A percentile compares a stretch with the other conserved stretches of the same genome.
phyloP scores from a whole-genome alignment of 345 rosid species.

The Syzygium grande region DNA sequence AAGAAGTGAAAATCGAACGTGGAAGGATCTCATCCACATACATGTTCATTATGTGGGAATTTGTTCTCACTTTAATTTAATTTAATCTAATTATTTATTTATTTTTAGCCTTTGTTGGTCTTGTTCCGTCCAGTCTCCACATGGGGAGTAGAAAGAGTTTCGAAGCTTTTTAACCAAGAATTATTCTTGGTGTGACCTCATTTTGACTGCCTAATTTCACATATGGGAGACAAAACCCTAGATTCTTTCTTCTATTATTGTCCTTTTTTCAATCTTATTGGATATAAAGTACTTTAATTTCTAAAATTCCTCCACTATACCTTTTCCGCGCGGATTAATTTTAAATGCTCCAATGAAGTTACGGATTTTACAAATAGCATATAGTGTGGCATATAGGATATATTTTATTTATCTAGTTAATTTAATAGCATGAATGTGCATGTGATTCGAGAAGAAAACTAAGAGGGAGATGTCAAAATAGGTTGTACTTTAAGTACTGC shows the following conservation, averaged over 20 bases:
- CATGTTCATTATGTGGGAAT: background rate
- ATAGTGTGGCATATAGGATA: background rate
- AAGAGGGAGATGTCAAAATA: background rate
- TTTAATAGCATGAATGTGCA: background rate
- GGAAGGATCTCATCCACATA: background rate
- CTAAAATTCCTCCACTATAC: background rate
- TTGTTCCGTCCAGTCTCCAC: background rate
- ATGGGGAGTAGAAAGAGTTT: background rate
- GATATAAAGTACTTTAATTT: background rate
- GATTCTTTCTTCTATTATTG: background rate
- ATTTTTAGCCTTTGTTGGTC: background rate
- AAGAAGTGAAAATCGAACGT: background rate
- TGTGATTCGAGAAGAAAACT: no score
- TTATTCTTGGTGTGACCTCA: background rate
- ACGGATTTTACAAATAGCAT: background rate
- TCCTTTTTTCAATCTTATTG: background rate
- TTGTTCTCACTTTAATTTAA: background rate
- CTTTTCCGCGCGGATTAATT: background rate
- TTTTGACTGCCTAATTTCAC: background rate
- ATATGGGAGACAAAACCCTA: background rate
- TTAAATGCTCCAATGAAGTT: background rate
- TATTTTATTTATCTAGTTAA: background rate
- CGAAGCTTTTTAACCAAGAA: background rate
- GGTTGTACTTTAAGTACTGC: background rate
- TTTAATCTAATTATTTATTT: background rate